These are phyloP conservation scores for Podospora didyma DNA, from an alignment of 495 filamentous ascomycete genomes.

Conservation along the genomic window DNA sequence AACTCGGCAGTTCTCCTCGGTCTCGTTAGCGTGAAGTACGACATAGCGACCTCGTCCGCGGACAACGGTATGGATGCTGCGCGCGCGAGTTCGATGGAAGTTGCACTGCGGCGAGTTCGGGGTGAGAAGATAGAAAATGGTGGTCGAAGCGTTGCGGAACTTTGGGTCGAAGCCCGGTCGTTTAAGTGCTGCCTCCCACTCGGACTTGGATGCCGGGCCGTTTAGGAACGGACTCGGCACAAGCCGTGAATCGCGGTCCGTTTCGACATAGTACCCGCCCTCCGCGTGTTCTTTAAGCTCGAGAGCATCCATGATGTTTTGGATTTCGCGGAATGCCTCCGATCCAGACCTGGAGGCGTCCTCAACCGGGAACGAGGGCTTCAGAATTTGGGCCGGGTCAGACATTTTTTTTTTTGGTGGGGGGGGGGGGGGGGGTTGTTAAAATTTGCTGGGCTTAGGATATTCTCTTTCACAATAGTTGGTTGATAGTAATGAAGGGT, in stretches of 20 bases:
- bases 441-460: too few species aligned
- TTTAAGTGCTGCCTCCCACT: conserved; percentile 4
- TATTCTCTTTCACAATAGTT: too few species aligned
- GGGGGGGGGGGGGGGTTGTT: too few species aligned
- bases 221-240: conserved; percentile 48
- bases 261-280: conserved; percentile 63
- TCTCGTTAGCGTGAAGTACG: conserved; percentile 46
- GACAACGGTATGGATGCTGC: conserved; percentile 61
- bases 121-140: conserved; percentile 62
- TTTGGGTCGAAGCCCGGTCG: conserved; percentile 30
- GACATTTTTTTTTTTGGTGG: neutral
- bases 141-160: conserved; percentile 44
- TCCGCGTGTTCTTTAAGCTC: conserved; percentile 51
- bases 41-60: conserved; percentile 58
- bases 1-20: conserved; percentile 38
- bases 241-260: conserved; percentile 49
- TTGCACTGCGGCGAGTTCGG: conserved; percentile 47
- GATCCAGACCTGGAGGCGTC: neutral
- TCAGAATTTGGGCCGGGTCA: neutral
- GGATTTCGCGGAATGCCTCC: conserved; percentile 8
- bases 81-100: conserved; percentile 57
- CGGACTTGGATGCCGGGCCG: conserved; percentile 7
- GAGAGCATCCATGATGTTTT: conserved; percentile 42
- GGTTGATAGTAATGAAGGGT: too few species aligned
- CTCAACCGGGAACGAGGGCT: neutral